Evolutionary conservation across 345 rosid genomes (phyloP), one percentile per base, ranked within the genome.

Genomic region (Isatis tinctoria): DNA sequence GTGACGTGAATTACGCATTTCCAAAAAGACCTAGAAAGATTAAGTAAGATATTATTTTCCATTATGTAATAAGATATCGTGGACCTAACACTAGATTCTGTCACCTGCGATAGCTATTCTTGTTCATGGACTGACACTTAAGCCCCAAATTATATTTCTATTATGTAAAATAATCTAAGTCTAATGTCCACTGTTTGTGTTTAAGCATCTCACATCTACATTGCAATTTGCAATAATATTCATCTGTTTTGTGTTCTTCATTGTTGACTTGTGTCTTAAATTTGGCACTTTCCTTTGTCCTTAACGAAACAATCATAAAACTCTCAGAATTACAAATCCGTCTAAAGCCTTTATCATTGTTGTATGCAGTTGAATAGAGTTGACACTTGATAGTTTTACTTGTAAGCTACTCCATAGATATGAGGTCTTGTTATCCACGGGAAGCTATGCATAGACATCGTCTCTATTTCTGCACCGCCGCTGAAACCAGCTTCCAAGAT

Each of bases 391-490:
- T 54, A n/a, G 41, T 33, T 53, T 79, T 85, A 90, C 62, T 83
- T 87, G 52, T 60, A 69, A 36, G 96, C 98, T 18, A 87, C 80
- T 60, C 97, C 98, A 56, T 85, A 89, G 9, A 90, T 76, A 62
- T 86, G 97, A 39, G 97, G 91, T 67, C 75, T 48, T 18, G 74
- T 86, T 17, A 81, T 14, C 52, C 88, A 70, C 1, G 86, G 30
- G 74, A 86, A 80, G 36, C 70, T 80, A 28, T 80, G 60, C 67
- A 82, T 54, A 67, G 69, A 80, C 22, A 59, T 77, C 8, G 70
- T 78, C 79, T 65, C 81, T 45, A 90, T 78, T 37, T 86, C 86
- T 8, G 81, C 64, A 27, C 30, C 40, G 2, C 91, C 82, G 74
- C 26, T 75, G 17, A 93, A 90, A 52, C 96, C 92, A 39, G 98